Evolutionary conservation across 106 monocot genomes (phyloP), one percentile per base, ranked within the genome.

Genomic region (Amphibolis antarctica): DNA sequence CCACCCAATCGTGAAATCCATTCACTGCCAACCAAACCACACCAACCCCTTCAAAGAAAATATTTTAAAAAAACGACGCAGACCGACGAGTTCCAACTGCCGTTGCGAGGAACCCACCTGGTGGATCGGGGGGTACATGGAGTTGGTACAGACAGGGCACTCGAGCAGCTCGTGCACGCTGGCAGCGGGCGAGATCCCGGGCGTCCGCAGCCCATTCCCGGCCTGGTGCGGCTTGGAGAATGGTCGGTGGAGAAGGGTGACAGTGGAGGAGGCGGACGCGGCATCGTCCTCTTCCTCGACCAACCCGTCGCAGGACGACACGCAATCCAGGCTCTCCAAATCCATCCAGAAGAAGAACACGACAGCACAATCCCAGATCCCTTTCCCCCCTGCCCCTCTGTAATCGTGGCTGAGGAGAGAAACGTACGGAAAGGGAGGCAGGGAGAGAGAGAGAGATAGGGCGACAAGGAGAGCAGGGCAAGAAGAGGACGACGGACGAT

Each of bases 121-220:
- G 27, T 88, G 87, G 36, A 88, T 88, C 13, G 87, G 87, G 3
- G 87, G 87, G 68, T 88, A 88, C 87, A 88, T 88, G 21, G 87
- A 88, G 45, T 88, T 88, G 42, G 83, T 88, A 66, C 87, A 88
- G 44, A 88, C 87, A 20, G 87, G 87, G 59, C 87, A 88, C 55
- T 88, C 87, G 11, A 88, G 75, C 49, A 88, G 75, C 64, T 88
- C 87, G 55, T 80, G 80, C 26, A 88, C 80, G 71, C 83, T 83
- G 18, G 78, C 45, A 28, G 69, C 58, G 26, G 75, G 63, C 53
- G 57, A 57, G 57, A 57, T 28, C 29, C 57, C 57, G 13, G 24
- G 57, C 25, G 15, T 57, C 26, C 13, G 57, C 2, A 30, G 26
- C 14, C 29, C 57, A 27, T 57, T 57, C 57, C 57, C 57, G 28